These are phyloP conservation scores for Podila epigama DNA, from an alignment of 192 early-diverging fungal species.

Conservation along the genomic window DNA sequence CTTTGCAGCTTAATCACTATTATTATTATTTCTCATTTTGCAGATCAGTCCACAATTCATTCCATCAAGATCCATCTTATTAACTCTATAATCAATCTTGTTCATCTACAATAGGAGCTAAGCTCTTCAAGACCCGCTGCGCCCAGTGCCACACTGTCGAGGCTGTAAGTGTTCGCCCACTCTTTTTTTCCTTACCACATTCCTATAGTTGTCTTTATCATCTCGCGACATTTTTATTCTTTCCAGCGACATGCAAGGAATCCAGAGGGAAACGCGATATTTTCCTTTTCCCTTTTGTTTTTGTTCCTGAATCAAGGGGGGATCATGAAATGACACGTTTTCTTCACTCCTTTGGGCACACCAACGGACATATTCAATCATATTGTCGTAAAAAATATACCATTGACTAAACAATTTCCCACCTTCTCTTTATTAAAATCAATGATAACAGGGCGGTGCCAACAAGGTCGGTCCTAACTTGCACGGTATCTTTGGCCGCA, in stretches of 20 bases:
- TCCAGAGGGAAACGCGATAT: not conserved
- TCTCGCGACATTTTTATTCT: not conserved
- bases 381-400: no score
- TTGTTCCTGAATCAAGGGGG: not conserved
- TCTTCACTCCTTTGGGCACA: not conserved
- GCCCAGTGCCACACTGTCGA: slow-evolving; percentile 98
- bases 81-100: not conserved
- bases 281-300: not conserved
- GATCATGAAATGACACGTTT: not conserved
- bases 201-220: not conserved
- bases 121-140: slow-evolving; percentile 96
- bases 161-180: slow-evolving; percentile 40
- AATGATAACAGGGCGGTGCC: slow-evolving; percentile 65
- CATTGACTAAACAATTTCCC: no score
- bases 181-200: not conserved
- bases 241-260: not conserved
- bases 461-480: slow-evolving; percentile 99
- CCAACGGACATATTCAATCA: no score
- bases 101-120: slow-evolving; percentile 24
- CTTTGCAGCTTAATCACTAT: not conserved
- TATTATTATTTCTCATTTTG: not conserved
- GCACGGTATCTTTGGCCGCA: slow-evolving; percentile 89
- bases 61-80: not conserved
- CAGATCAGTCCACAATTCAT: slow-evolving; percentile 5
- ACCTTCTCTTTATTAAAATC: not conserved